Base-by-base conservation (phyloP, 2,329 filamentous ascomycete species). In the Xylariaceae sp. region DNA sequence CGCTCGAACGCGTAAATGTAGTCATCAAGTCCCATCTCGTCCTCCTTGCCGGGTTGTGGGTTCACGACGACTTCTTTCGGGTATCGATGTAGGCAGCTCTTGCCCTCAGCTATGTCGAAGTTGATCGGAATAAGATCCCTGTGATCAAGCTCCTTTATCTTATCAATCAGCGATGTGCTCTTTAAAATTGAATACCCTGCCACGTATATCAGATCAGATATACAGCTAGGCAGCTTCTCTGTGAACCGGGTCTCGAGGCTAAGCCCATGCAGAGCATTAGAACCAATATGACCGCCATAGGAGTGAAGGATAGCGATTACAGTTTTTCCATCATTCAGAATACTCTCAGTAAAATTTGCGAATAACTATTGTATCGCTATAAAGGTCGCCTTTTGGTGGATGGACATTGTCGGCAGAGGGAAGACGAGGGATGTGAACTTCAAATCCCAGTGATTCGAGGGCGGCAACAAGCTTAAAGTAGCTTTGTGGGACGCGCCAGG, bases 211-310 rank as follows among this genome's bases (percentile, higher is more conserved):
- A 61, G 42, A 11, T 54, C 40, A 3, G 53, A 23, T 14, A 61
- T 45, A n/a, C 59, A 55, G 12, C 56, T 56, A 10, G 3, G 3
- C 7, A 52, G 41, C 1, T 46, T 47, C 8, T 40, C 10, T n/a
- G 42, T 27, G 5, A 47, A 27, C 12, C 51, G 50, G 17, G 38
- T 17, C n/a, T 49, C 33, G 7, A 27, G 19, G 12, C 52, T 44
- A 1, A 61, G 47, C 1, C 52, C 50, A 27, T 47, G 19, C 0
- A 61, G 34, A 1, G 55, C 55, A 25, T 58, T 57, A 22, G 52
- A 52, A 8, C 55, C 54, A 14, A 61, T 55, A 19, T 57, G 55
- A 1, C 56, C 58, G 8, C 58, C 58, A 40, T 61, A 60, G 4
- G 54, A 58, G 29, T 61, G 53, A 47, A 57, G 47, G 12, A 61